Conservation (phyloP, 2,329 filamentous ascomycete genomes). For the Aspergillus sp. region DNA sequence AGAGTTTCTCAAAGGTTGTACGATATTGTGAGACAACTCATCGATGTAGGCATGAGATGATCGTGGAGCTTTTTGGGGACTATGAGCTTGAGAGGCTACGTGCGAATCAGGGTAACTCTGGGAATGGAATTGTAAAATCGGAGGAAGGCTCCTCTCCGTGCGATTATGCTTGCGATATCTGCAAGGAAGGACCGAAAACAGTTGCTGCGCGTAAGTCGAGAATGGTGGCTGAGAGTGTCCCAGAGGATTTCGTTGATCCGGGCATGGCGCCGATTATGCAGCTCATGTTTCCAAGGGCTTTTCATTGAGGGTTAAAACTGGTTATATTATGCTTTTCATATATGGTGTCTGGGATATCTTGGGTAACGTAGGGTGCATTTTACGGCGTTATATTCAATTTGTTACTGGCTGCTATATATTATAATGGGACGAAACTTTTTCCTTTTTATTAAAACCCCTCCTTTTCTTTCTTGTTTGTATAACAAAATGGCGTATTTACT, state of each 20-base stretch:
- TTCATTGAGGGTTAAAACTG: neutral
- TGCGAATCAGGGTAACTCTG: constrained; percentile 6
- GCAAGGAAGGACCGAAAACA: constrained; percentile 57
- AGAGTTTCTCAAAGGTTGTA: constrained; percentile 63
- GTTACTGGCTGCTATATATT: no score
- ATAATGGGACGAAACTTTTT: no score
- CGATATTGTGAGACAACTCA: constrained; percentile 73
- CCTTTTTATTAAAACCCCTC: no score
- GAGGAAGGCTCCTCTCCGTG: constrained; percentile 44
- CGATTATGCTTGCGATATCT: constrained; percentile 71
- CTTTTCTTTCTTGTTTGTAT: no score
- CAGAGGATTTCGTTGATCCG: constrained; percentile 7
- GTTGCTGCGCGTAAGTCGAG: constrained; percentile 51
- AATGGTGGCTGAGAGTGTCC: constrained; percentile 18
- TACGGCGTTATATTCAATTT: no score
- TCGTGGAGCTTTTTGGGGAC: constrained; percentile 74
- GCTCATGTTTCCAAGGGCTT: constrained; percentile 9
- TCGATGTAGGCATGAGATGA: constrained; percentile 66
- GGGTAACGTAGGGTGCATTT: neutral
- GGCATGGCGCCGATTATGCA: constrained; percentile 9
- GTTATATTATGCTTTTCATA: neutral
- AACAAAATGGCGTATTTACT: no score
- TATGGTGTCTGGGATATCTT: neutral
- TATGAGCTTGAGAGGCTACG: constrained; percentile 28
- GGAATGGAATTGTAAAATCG: neutral